Evolutionary conservation across 2,329 filamentous ascomycete genomes (phyloP).

Genomic region (Penicillium sumatraense): DNA sequence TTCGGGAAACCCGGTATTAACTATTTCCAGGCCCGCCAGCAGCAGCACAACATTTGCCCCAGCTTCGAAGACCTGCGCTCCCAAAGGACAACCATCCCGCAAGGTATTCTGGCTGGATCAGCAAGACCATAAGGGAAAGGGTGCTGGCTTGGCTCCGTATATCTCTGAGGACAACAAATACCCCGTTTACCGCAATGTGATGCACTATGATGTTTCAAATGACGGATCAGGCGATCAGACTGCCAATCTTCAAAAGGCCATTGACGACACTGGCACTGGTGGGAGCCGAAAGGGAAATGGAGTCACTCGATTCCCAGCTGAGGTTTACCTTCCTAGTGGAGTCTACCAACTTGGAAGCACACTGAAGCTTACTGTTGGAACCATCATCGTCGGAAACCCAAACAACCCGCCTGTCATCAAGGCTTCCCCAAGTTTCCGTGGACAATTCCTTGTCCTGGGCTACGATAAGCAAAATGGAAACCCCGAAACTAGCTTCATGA

Average conservation of each 20-base stretch:
- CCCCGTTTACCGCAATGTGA: conserved; percentile 34
- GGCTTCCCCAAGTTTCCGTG: conserved; percentile 28
- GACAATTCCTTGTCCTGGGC: conserved; percentile 34
- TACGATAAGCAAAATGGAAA: conserved; percentile 28
- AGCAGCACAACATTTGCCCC: neutral
- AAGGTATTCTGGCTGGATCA: conserved; percentile 30
- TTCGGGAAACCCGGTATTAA: neutral
- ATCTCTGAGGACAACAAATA: conserved; percentile 18
- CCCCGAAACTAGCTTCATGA: conserved; percentile 38
- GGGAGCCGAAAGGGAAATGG: conserved; percentile 31
- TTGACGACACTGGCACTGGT: conserved; percentile 32
- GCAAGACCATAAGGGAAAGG: conserved; percentile 29
- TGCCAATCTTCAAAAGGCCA: conserved; percentile 29
- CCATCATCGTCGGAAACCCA: conserved; percentile 39
- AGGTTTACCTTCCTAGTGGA: conserved; percentile 35
- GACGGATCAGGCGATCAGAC: conserved; percentile 33
- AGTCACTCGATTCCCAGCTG: conserved; percentile 31
- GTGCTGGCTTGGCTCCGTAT: conserved; percentile 30
- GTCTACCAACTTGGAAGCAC: conserved; percentile 30
- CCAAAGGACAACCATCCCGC: conserved; percentile 3
- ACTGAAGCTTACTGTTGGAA: conserved; percentile 34
- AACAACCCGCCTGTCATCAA: conserved; percentile 34
- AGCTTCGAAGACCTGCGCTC: conserved; percentile 21
- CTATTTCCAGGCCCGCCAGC: neutral
- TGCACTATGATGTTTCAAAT: conserved; percentile 30